These are phyloP conservation scores for Sungouiozyma ichnusensis DNA, from an alignment of 805 yeast genomes.

Conservation along the genomic window DNA sequence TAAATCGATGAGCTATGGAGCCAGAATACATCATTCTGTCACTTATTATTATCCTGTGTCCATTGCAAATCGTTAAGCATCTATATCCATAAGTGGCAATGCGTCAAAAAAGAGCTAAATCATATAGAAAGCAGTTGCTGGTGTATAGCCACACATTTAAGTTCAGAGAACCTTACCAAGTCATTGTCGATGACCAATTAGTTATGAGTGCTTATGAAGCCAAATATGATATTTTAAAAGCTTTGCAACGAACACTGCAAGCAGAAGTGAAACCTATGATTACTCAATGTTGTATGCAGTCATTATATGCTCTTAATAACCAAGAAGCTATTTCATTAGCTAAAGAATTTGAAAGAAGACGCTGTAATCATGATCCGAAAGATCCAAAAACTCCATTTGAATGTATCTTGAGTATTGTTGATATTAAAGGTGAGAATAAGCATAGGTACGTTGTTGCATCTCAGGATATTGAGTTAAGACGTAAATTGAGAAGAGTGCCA, in stretches of 20 bases:
- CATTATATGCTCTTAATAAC: conserved; percentile 59
- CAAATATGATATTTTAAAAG: conserved; percentile 72
- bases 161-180: conserved; percentile 90
- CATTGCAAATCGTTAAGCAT: no score
- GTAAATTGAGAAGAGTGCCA: conserved; percentile 60
- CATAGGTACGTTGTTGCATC: conserved; percentile 87
- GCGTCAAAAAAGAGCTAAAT: conserved; percentile 95
- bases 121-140: conserved; percentile 87
- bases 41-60: no score
- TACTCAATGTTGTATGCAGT: conserved; percentile 91
- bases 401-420: conserved; percentile 63
- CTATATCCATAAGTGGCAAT: no score
- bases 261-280: conserved; percentile 82
- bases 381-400: conserved; percentile 56
- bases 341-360: conserved; percentile 77
- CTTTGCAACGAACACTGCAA: conserved; percentile 69
- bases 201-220: conserved; percentile 55
- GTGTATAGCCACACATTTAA: conserved; percentile 77
- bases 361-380: conserved; percentile 74
- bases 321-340: conserved; percentile 74
- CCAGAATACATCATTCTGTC: no score
- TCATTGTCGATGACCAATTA: conserved; percentile 72
- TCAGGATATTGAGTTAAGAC: conserved; percentile 63
- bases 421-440: conserved; percentile 67
- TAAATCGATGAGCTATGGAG: neutral